Evolutionary conservation across 352 stramenopile species (phyloP), one percentile per base, ranked within the genome.

Genomic region (Phytophthora lateralis): DNA sequence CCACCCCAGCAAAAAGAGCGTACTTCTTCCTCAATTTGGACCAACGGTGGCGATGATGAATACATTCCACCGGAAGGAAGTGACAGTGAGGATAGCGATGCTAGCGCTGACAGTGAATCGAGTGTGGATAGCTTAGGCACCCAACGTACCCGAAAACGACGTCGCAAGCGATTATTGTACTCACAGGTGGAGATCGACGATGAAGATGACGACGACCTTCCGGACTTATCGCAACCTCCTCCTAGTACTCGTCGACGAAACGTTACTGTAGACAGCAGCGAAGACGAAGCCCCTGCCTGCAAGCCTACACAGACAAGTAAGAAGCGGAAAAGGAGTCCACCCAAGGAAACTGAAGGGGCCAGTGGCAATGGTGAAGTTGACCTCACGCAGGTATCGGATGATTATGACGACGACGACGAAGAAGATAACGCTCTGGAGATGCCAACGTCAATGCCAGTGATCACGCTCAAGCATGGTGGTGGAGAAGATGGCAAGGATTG

Each of bases 141-240:
- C 9, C 38, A 6, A 27, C 37, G 9, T 38, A 50, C 38, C 15
- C 59, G 37, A 30, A 73, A 55, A 55, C 75, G 51, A 34, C 57
- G 24, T 47, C 71, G 78, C 26, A 88, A 81, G 38, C 68, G 78
- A 35, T 65, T 88, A 44, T 62, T 74, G 57, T 76, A 78, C 51
- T 84, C 71, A 1, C 78, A 85, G 55, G 63, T 82, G 27, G 49
- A 69, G 14, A 29, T 57, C 3, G 71, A 82, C 26, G 77, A 88
- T 2, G 73, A 83, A 1, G 72, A 82, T 24, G 75, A 77, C 2
- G 78, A 74, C 24, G 72, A 78, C 17, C 41, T 85, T 17, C 60
- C 71, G 27, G 60, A 78, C 41, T 38, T 88, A 17, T 73, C 73
- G 24, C 56, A 63, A n/a, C 53, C 52, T 50, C 60, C 38, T 46